Conservation (phyloP, 1,284 basidiomycete genomes). For the Moesziomyces antarcticus region DNA sequence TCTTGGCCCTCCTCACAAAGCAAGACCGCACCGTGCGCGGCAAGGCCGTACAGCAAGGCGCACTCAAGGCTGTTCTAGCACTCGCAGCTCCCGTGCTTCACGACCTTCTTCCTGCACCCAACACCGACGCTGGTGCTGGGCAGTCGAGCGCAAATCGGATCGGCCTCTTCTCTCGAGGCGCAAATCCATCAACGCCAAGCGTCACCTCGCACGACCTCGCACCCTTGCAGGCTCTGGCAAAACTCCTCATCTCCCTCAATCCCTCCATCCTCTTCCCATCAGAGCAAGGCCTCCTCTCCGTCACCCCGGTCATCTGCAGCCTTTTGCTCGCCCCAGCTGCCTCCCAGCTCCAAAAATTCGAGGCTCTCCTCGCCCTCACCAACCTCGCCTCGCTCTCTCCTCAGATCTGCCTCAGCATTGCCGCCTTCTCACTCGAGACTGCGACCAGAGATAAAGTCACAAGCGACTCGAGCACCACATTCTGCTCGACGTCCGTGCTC, state of each 20-base stretch:
- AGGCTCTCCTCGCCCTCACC: slow-evolving; percentile 92
- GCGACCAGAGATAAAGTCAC: background rate
- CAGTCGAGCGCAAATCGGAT: background rate
- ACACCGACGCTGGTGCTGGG: too few species aligned
- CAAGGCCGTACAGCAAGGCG: slow-evolving; percentile 83
- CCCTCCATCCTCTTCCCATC: slow-evolving; percentile 86
- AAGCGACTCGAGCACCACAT: background rate
- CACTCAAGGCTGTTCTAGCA: slow-evolving; percentile 77
- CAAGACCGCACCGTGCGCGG: slow-evolving; percentile 81
- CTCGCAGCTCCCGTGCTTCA: slow-evolving; percentile 68
- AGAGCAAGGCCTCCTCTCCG: slow-evolving; percentile 17
- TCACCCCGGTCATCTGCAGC: slow-evolving; percentile 32
- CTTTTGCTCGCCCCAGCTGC: slow-evolving; percentile 68
- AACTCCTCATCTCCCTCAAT: slow-evolving; percentile 88
- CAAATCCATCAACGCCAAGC: background rate
- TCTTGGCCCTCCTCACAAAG: slow-evolving; percentile 46
- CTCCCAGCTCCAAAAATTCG: slow-evolving; percentile 84
- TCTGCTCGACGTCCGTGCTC: slow-evolving; percentile 20
- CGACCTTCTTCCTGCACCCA: background rate
- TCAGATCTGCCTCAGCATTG: slow-evolving; percentile 68
- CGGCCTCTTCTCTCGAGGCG: slow-evolving; percentile 13
- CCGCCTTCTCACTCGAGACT: slow-evolving; percentile 16
- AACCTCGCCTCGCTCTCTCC: slow-evolving; percentile 80
- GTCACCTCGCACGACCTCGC: slow-evolving; percentile 72
- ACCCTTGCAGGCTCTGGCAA: slow-evolving; percentile 87